Evolutionary conservation across 768 basidiomycete genomes (phyloP).

Genomic region (Lentinula edodes): DNA sequence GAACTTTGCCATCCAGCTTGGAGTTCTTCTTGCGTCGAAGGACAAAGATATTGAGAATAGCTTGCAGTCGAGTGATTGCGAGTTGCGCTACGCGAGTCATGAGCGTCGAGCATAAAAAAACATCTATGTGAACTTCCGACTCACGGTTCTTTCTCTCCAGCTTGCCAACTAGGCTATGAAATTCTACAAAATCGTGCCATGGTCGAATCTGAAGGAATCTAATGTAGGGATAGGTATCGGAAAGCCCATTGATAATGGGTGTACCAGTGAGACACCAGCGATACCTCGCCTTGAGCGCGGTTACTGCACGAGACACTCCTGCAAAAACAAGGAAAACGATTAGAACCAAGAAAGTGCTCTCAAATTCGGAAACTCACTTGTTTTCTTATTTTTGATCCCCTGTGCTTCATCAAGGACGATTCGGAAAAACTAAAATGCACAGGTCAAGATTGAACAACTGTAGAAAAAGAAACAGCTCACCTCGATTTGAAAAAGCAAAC

Average conservation of each 20-base stretch:
- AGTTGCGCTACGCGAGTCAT: slow-evolving; percentile 32
- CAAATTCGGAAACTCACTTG: slow-evolving; percentile 27
- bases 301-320: slow-evolving; percentile 52
- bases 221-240: slow-evolving; percentile 46
- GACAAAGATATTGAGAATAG: slow-evolving; percentile 46
- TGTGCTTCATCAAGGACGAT: slow-evolving; percentile 56
- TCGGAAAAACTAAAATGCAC: slow-evolving; percentile 39
- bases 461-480: slow-evolving; percentile 19
- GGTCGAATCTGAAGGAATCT: slow-evolving; percentile 39
- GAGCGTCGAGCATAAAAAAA: not conserved
- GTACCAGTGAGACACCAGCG: slow-evolving; percentile 69
- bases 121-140: slow-evolving; percentile 12
- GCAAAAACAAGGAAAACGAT: slow-evolving; percentile 12
- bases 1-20: slow-evolving; percentile 56
- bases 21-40: slow-evolving; percentile 62
- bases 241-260: slow-evolving; percentile 9
- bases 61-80: slow-evolving; percentile 55
- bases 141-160: slow-evolving; percentile 49
- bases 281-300: slow-evolving; percentile 43
- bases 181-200: slow-evolving; percentile 42
- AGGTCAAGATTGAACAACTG: not conserved
- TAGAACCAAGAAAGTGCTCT: not conserved
- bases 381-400: slow-evolving; percentile 43
- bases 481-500: slow-evolving; percentile 46
- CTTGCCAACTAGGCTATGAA: slow-evolving; percentile 29